Conservation (phyloP, 2,329 filamentous ascomycete genomes). For the Colletotrichum sp. region DNA sequence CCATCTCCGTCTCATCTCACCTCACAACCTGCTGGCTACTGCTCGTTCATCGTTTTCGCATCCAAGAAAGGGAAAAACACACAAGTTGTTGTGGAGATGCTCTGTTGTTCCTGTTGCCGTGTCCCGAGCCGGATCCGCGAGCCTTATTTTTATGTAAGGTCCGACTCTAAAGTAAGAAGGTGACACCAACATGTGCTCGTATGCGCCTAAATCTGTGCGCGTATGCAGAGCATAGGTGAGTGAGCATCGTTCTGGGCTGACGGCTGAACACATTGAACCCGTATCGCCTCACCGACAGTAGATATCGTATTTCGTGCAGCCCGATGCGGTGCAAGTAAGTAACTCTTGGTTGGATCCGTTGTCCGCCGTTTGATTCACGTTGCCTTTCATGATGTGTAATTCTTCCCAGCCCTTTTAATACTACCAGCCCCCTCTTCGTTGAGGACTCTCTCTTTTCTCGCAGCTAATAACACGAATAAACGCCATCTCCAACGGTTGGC, state of each 20-base stretch:
- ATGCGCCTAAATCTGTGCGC: constrained; percentile 3
- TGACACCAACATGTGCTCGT: background rate
- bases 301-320: background rate
- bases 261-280: background rate
- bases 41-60: background rate
- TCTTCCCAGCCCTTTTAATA: background rate
- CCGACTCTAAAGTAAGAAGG: background rate
- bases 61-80: background rate
- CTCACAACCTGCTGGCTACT: background rate
- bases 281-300: background rate
- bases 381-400: background rate
- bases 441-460: background rate
- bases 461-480: background rate
- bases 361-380: background rate
- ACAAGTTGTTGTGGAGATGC: background rate
- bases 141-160: background rate
- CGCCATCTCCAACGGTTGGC: background rate
- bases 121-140: background rate
- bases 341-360: background rate
- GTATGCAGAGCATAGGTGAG: background rate
- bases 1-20: background rate
- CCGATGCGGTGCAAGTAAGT: background rate
- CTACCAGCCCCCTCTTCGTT: background rate
- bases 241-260: background rate
- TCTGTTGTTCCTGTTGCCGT: background rate